Base-by-base conservation (phyloP, 192 early-diverging fungal genomes). In the Spizellomyces sp. region DNA sequence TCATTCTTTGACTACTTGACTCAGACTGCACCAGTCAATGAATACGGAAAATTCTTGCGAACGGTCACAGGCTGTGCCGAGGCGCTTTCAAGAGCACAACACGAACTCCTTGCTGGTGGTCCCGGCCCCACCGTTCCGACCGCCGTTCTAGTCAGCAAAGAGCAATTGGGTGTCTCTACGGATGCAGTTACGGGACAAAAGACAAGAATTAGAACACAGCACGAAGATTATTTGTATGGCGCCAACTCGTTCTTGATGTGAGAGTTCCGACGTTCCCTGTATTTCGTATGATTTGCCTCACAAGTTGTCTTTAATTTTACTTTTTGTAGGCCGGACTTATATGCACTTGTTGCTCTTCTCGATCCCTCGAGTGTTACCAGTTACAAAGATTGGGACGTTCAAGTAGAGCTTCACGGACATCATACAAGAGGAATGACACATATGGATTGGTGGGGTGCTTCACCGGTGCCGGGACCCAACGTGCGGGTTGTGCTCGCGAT, bases 371-470 rank as follows among this genome's bases (percentile, higher is more conserved):
- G 63, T 36, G 67, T 81, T 61, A 60, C 62, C 42, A 42, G 52
- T 9, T 72, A 55, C 76, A 75, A 78, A 48, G 76, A 77, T 52
- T 75, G 77, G 70, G 67, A 79, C 48, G 75, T 75, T 9, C 48
- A 77, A 17, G 73, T 81, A 17, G 80, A 81, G 62, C 66, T 81
- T 9, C 48, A 62, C 15, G 80, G 80, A 6, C 57, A 41, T 6
- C 64, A 79, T 58, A 66, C 74, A 4, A 65, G 80, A 6, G 80
- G 80, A 52, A 62, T 77, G 67, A 66, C 75, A 8, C 55, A 69
- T 22, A 58, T 81, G 54, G 72, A 81, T 45, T 81, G 80, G 80
- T 71, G 54, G 48, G 62, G 62, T n/a, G 58, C 45, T 56, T 21
- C 45, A 7, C 15, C 43, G 19, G 65, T 19, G 47, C 42, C 12